Evolutionary conservation across 306 rosid genomes (phyloP), one percentile per base, ranked within the genome.

Genomic region (Canavalia gladiata): DNA sequence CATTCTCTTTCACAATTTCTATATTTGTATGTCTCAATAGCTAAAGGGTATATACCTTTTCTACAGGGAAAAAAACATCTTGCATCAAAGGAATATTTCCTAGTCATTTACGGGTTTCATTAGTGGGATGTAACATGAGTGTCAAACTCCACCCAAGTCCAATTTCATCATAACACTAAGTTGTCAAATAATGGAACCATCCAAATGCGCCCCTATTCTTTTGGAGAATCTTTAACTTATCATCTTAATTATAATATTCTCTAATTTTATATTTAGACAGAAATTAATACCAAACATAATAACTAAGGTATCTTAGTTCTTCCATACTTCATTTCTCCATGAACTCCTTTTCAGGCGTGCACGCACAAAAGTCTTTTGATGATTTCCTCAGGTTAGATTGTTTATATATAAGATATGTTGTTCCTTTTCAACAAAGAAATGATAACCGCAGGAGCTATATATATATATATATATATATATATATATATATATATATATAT

Each of bases 151-250:
- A 18, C 73, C 37, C 50, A 35, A 59, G 64, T 63, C 60, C 51
- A 9, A 42, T 5, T 80, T 76, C 75, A 80, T 78, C 80, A 77
- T 76, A 33, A 64, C 52, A 78, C 87, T 75, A 49, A 39, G 37
- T 37, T 75, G 59, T 75, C 63, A 70, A 37, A 2, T 37, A 37
- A 67, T 34, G 51, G 60, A 82, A 51, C 74, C 75, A 75, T 76
- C 71, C 65, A 76, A 80, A 68, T 55, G 47, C 47, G 52, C 60
- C 72, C 72, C 46, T 70, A 78, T 63, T 57, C 69, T 59, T 80
- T 77, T 34, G 88, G 85, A 78, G 87, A 68, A 81, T 76, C 85
- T 81, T 39, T 41, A 74, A 10, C 43, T 81, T 65, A 81, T 76
- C 50, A 42, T 9, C 58, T 18, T 68, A 39, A 28, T 1, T 46